These are phyloP conservation scores for Gillenia trifoliata DNA, from an alignment of 306 rosid species.

Conservation along the genomic window DNA sequence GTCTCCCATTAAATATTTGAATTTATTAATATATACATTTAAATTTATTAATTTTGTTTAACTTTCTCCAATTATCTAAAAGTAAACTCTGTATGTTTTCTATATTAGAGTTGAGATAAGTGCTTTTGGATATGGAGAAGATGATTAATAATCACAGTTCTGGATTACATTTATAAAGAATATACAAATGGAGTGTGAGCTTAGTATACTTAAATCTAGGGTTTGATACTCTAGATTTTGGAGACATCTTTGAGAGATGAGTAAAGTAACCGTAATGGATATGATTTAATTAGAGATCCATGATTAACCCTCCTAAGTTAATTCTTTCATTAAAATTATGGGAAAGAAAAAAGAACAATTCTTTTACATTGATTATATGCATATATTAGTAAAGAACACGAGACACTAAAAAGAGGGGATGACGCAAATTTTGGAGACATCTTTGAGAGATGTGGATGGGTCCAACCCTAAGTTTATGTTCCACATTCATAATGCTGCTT, in stretches of 20 bases:
- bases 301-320: background rate
- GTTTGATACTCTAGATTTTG: too few relatives aligned
- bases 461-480: slow-evolving; percentile 37
- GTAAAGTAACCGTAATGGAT: too few relatives aligned
- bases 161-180: too few relatives aligned
- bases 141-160: background rate
- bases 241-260: too few relatives aligned
- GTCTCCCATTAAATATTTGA: too few relatives aligned
- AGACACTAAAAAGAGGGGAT: slow-evolving; percentile 39
- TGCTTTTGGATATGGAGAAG: background rate
- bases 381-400: slow-evolving; percentile 24
- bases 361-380: slow-evolving; percentile 9
- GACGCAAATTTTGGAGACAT: slow-evolving; percentile 42
- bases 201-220: too few relatives aligned
- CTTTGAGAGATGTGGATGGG: slow-evolving; percentile 55
- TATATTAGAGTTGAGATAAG: background rate
- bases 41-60: too few relatives aligned
- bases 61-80: too few relatives aligned
- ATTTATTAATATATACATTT: too few relatives aligned
- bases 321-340: background rate
- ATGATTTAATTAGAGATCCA: too few relatives aligned
- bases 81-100: background rate
- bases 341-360: background rate
- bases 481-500: slow-evolving; percentile 36
- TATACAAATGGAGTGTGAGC: too few relatives aligned